Conservation (phyloP, 2,329 filamentous ascomycete species). For the Metarhizium robertsii region DNA sequence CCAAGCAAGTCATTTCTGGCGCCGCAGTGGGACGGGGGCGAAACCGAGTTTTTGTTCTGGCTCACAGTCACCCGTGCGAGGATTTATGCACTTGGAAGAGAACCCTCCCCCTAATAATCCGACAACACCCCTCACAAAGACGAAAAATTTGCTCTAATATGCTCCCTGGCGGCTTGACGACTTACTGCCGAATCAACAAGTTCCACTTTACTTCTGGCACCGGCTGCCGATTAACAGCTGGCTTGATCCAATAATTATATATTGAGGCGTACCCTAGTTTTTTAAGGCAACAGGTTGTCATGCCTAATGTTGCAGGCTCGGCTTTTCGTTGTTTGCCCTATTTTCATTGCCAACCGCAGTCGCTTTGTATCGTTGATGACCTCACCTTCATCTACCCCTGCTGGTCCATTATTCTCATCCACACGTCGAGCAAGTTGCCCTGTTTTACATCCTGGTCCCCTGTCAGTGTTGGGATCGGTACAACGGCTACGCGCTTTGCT, state of each 20-base stretch:
- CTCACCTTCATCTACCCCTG: background rate
- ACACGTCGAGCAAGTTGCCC: background rate
- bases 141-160: background rate
- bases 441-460: slow-evolving; percentile 4
- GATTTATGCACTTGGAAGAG: background rate
- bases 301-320: background rate
- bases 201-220: background rate
- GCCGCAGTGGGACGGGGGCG: background rate
- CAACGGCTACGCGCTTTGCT: slow-evolving; percentile 3
- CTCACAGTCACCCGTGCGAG: background rate
- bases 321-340: background rate
- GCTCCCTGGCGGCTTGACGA: background rate
- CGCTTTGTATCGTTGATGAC: background rate
- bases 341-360: background rate
- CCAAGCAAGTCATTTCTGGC: no score
- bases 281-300: background rate
- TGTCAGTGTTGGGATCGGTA: background rate
- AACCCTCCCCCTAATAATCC: background rate
- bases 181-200: background rate
- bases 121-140: background rate
- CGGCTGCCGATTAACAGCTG: background rate
- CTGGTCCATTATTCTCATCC: no score
- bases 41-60: background rate
- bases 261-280: background rate
- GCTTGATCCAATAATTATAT: background rate